Percentiles rank a stretch among this genome's conserved stretches.
Conservation (phyloP, 129 eudicot genomes). For the carrot (Daucus carota) region DH1_v3.0 NC_030383.2:4939001-4939500, state of each 20-base stretch:
- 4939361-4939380: constrained; percentile 23
- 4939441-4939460: constrained; percentile 90
- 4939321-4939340: constrained; percentile 24
- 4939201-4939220: no score
- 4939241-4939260: background rate
- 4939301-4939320: constrained; percentile 32
- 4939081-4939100: no score
- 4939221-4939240: no score
- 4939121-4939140: no score
- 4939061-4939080: no score
- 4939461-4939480: constrained; percentile 49
- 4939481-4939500: constrained; percentile 86
- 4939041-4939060: no score
- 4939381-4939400: constrained; percentile 57
- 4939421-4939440: constrained; percentile 50
- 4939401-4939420: constrained; percentile 35
- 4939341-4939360: background rate
- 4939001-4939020: no score
- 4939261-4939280: constrained; percentile 1
- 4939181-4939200: no score
- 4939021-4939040: no score
- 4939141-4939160: no score
- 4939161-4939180: no score
- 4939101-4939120: no score
- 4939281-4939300: background rate